Evolutionary conservation across 148 eudicot species (phyloP).

Genomic region (Rhododendron williamsianum): DNA sequence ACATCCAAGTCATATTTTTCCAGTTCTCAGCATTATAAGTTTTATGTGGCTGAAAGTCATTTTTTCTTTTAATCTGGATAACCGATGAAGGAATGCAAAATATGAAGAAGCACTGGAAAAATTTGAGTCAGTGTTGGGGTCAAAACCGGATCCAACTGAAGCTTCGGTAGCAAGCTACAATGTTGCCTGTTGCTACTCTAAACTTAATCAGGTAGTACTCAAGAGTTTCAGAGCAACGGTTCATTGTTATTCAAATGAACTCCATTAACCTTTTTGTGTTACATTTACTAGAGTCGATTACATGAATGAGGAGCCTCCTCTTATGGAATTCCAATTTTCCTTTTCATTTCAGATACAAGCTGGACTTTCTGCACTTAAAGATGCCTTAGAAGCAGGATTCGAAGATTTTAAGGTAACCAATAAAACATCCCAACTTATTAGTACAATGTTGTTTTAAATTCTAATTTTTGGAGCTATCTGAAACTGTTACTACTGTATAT

Average conservation of each 20-base stretch:
- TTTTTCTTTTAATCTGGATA: background rate
- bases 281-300: background rate
- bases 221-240: background rate
- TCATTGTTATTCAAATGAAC: background rate
- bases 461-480: background rate
- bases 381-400: constrained; percentile 76
- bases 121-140: constrained; percentile 90
- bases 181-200: constrained; percentile 94
- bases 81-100: constrained; percentile 49
- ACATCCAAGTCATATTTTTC: background rate
- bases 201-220: constrained; percentile 84
- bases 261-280: background rate
- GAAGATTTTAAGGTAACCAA: constrained; percentile 86
- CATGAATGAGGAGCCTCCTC: background rate
- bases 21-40: background rate
- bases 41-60: background rate
- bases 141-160: constrained; percentile 68
- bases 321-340: background rate
- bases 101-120: constrained; percentile 83
- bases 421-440: background rate
- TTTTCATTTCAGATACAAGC: constrained; percentile 59
- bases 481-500: background rate
- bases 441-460: background rate
- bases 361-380: constrained; percentile 93
- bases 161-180: constrained; percentile 88